These are phyloP conservation scores for Cephaloascus albidus DNA, from an alignment of 805 yeast species.

Conservation along the genomic window DNA sequence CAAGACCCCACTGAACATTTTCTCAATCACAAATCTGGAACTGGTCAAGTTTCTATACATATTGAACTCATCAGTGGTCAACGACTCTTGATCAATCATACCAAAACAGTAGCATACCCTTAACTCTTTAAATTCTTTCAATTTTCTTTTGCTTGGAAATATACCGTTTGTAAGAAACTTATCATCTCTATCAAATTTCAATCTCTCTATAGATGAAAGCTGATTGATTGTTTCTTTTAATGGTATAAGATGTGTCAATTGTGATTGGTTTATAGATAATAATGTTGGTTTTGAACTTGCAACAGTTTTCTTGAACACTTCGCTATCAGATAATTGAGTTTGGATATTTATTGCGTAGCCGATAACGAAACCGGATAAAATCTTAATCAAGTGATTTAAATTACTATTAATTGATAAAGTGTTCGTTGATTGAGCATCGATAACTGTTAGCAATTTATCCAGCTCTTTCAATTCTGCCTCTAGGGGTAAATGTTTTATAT, in stretches of 20 bases:
- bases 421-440: slow-evolving; percentile 1
- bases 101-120: slow-evolving; percentile 34
- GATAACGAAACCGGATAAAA: slow-evolving; percentile 28
- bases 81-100: slow-evolving; percentile 5
- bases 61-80: slow-evolving; percentile 21
- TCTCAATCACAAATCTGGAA: slow-evolving; percentile 43
- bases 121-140: slow-evolving; percentile 11
- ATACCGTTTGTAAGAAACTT: slow-evolving; percentile 41
- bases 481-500: slow-evolving; percentile 36
- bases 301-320: slow-evolving; percentile 6
- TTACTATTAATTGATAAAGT: slow-evolving; percentile 5
- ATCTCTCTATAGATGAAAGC: slow-evolving; percentile 7
- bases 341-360: slow-evolving; percentile 16
- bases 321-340: slow-evolving; percentile 7
- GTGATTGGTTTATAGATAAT: slow-evolving; percentile 15
- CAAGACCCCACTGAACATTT: slow-evolving; percentile 29
- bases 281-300: slow-evolving; percentile 15
- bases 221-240: slow-evolving; percentile 4
- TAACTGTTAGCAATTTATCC: slow-evolving; percentile 13
- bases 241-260: slow-evolving; percentile 12
- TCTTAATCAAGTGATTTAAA: slow-evolving; percentile 21
- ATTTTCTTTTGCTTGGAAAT: slow-evolving; percentile 23
- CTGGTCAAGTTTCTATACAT: slow-evolving; percentile 34
- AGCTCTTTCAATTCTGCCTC: slow-evolving; percentile 19
- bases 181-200: slow-evolving; percentile 24